Evolutionary conservation across 2,329 filamentous ascomycete species (phyloP).

Genomic region (Neurospora crassa): DNA sequence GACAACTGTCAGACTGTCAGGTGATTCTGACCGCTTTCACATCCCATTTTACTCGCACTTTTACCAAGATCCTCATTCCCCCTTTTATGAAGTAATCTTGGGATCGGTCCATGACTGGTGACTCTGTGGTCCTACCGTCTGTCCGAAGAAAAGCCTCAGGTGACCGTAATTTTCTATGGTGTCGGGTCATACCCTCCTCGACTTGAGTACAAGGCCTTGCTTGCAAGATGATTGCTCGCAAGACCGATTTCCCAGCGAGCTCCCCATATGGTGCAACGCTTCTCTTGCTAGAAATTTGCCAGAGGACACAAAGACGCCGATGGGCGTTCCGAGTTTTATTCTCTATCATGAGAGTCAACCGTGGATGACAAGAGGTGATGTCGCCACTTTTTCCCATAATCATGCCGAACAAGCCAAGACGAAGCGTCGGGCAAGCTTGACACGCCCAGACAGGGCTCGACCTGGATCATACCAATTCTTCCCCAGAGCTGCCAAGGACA

Average conservation of each 20-base stretch:
- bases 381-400: background rate
- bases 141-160: background rate
- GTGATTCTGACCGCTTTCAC: background rate
- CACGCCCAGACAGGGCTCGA: background rate
- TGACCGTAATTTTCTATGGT: conserved; percentile 1
- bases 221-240: background rate
- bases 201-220: background rate
- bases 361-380: background rate
- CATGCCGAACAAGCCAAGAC: background rate
- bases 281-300: background rate
- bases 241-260: background rate
- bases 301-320: background rate
- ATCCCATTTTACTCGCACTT: background rate
- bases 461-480: background rate
- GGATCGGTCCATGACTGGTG: background rate
- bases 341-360: background rate
- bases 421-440: background rate
- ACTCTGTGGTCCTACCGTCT: background rate
- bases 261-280: background rate
- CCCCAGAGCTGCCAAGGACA: background rate
- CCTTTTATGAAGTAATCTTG: background rate
- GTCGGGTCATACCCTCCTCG: background rate
- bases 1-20: background rate
- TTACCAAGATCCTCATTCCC: background rate
- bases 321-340: background rate